Conservation (phyloP, 2,329 filamentous ascomycete genomes). For the Triangularia setosa region DNA sequence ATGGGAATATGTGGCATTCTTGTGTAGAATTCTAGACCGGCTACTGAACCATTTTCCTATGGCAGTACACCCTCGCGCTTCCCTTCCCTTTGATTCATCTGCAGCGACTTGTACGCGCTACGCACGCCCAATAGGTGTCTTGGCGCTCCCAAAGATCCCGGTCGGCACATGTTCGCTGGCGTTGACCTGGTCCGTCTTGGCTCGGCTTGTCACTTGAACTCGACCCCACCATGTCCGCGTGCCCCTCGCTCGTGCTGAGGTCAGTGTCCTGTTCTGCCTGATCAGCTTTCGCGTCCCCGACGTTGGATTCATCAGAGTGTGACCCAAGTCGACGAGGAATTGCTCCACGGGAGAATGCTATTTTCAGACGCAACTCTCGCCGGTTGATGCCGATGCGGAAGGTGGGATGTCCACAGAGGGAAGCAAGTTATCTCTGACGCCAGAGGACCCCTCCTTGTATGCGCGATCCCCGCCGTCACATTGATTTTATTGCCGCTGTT, state of each 20-base stretch:
- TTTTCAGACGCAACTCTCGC: not conserved
- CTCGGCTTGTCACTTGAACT: not conserved
- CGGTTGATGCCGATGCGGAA: not conserved
- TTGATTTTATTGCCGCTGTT: slow-evolving; percentile 10
- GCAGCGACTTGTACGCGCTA: not conserved
- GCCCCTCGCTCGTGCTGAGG: not conserved
- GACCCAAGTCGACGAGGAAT: not conserved
- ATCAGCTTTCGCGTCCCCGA: not conserved
- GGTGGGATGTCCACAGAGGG: not conserved
- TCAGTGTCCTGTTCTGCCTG: not conserved
- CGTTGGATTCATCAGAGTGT: not conserved
- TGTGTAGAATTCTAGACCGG: not conserved
- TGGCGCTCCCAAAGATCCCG: slow-evolving; percentile 1
- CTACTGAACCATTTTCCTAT: not conserved
- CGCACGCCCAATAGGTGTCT: not conserved
- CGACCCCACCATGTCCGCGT: slow-evolving; percentile 2
- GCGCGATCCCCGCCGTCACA: slow-evolving; percentile 17
- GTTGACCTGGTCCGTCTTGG: slow-evolving; percentile 1
- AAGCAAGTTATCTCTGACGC: not conserved
- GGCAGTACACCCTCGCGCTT: not conserved
- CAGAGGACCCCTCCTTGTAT: slow-evolving; percentile 3
- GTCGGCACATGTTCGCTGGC: slow-evolving; percentile 7
- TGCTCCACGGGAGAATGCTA: not conserved
- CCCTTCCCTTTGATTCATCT: not conserved
- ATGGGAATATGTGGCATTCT: not conserved